Percentiles rank a stretch among this genome's conserved stretches.
These are phyloP conservation scores for Coelastrella sp. DNA, from an alignment of 139 green algal genomes.

Conservation along the genomic window DNA sequence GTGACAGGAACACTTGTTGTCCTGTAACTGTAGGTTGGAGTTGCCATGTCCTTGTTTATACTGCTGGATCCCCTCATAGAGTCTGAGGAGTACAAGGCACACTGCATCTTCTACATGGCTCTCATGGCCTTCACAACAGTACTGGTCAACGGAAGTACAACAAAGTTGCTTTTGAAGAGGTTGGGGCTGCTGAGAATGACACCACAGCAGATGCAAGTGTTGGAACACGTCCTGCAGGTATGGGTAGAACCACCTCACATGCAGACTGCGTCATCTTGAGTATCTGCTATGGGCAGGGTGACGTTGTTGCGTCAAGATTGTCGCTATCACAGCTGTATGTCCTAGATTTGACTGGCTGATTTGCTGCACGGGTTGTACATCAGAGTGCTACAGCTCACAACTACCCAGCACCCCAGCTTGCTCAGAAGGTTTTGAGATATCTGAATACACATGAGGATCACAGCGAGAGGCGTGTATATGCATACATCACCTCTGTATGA, in stretches of 20 bases:
- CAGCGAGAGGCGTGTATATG: not conserved
- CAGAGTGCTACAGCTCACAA: too few species aligned
- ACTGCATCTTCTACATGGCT: slow-evolving; percentile 70
- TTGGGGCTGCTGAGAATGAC: slow-evolving; percentile 48
- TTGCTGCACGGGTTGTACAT: too few species aligned
- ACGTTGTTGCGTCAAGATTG: not conserved
- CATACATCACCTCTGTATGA: not conserved
- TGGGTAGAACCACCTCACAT: not conserved
- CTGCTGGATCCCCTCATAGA: slow-evolving; percentile 56
- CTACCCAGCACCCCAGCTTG: too few species aligned
- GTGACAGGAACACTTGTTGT: too few species aligned
- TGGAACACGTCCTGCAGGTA: slow-evolving; percentile 47
- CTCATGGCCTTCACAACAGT: slow-evolving; percentile 51
- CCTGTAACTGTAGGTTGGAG: slow-evolving; percentile 50
- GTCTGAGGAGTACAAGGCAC: slow-evolving; percentile 42
- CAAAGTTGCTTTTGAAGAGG: slow-evolving; percentile 44
- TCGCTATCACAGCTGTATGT: too few species aligned
- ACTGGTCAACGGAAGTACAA: slow-evolving; percentile 54
- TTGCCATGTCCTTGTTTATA: slow-evolving; percentile 72
- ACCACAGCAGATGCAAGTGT: slow-evolving; percentile 51
- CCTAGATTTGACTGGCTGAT: too few species aligned
- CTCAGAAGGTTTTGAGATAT: not conserved
- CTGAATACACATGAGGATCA: not conserved
- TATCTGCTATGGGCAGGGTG: not conserved
- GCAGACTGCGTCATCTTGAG: too few species aligned